Percentiles rank a stretch among this genome's conserved stretches.
Evolutionary conservation across 306 rosid species (phyloP).

Genomic region (Quercus robur): DNA sequence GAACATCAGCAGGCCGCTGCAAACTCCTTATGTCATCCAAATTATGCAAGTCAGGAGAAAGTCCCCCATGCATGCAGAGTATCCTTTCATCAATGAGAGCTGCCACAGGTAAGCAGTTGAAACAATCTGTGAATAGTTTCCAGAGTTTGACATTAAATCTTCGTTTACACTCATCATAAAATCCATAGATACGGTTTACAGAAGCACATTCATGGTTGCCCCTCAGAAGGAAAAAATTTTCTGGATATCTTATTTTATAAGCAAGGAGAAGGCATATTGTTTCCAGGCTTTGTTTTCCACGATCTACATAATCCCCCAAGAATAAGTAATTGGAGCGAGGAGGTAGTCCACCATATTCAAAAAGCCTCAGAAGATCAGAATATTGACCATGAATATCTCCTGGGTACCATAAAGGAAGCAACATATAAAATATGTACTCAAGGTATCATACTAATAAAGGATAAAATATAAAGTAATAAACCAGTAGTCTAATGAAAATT

Average conservation of each 20-base stretch:
- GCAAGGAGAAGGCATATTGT: slow-evolving; percentile 92
- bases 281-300: slow-evolving; percentile 87
- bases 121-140: slow-evolving; percentile 78
- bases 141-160: slow-evolving; percentile 72
- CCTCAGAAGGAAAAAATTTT: slow-evolving; percentile 77
- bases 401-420: slow-evolving; percentile 28
- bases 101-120: slow-evolving; percentile 88
- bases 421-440: background rate
- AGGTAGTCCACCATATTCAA: slow-evolving; percentile 81
- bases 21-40: slow-evolving; percentile 58
- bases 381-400: slow-evolving; percentile 94
- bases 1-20: slow-evolving; percentile 65
- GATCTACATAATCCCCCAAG: slow-evolving; percentile 89
- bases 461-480: background rate
- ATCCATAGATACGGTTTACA: slow-evolving; percentile 80
- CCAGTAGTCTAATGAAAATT: background rate
- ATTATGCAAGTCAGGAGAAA: slow-evolving; percentile 62
- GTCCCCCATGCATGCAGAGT: slow-evolving; percentile 92
- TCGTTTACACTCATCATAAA: slow-evolving; percentile 85
- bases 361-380: slow-evolving; percentile 76
- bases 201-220: slow-evolving; percentile 98
- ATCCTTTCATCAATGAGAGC: slow-evolving; percentile 80
- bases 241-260: slow-evolving; percentile 76
- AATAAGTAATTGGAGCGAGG: slow-evolving; percentile 82
- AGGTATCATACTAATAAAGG: background rate